Evolutionary conservation across 257 asterid species (phyloP).

Genomic region (Plantago elongata): DNA sequence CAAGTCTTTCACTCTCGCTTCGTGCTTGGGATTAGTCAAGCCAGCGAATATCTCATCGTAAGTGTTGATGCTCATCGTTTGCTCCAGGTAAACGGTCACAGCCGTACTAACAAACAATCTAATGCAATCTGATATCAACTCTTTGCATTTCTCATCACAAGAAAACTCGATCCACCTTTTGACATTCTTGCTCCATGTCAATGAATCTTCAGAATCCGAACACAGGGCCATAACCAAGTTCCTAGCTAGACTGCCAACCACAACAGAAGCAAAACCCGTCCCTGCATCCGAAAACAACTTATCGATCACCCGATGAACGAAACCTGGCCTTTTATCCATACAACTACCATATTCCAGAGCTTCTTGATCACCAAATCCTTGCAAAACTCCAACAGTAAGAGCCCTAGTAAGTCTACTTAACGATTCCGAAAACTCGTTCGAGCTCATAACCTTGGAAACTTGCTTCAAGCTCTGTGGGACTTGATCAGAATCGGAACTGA

Average conservation of each 20-base stretch:
- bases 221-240: conserved; percentile 45
- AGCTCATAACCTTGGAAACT: conserved; percentile 48
- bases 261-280: conserved; percentile 61
- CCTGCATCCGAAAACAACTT: conserved; percentile 56
- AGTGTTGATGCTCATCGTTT: conserved; percentile 48
- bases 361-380: conserved; percentile 21
- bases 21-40: conserved; percentile 65
- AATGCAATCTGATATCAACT: conserved; percentile 46
- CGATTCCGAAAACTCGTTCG: conserved; percentile 47
- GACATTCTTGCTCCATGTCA: conserved; percentile 8
- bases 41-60: conserved; percentile 58
- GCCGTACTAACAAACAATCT: conserved; percentile 58
- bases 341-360: background rate
- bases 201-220: conserved; percentile 15
- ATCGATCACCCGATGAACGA: conserved; percentile 26
- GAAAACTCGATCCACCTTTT: conserved; percentile 38
- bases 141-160: conserved; percentile 47
- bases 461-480: conserved; percentile 70
- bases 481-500: conserved; percentile 54
- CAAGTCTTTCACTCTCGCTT: conserved; percentile 42
- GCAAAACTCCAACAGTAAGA: conserved; percentile 48
- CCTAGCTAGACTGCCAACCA: conserved; percentile 62
- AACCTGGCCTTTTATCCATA: background rate
- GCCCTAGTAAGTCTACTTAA: conserved; percentile 39
- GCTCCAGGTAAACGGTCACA: conserved; percentile 59